Conservation (phyloP, 805 yeast genomes). For the Schwanniomyces occidentalis region DNA sequence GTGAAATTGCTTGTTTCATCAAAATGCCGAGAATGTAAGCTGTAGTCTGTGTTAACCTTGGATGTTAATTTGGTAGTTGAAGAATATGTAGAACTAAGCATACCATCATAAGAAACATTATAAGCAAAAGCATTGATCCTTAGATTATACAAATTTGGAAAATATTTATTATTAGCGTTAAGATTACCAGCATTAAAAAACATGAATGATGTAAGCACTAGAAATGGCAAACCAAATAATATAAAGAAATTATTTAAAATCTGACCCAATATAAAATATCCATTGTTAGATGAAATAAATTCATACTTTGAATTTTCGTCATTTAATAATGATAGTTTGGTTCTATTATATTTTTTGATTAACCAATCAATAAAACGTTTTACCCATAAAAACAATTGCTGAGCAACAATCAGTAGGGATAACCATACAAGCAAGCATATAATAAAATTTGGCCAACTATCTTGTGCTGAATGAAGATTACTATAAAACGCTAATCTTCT, state of each 20-base stretch:
- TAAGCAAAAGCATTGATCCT: constrained; percentile 23
- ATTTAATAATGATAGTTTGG: too few relatives aligned
- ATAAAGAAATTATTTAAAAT: constrained; percentile 30
- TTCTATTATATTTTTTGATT: background rate
- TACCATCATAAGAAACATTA: constrained; percentile 23
- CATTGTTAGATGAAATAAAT: too few relatives aligned
- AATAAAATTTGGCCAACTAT: constrained; percentile 48
- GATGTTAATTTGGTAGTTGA: constrained; percentile 1
- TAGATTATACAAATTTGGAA: constrained; percentile 14
- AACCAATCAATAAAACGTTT: constrained; percentile 11
- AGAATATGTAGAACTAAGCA: constrained; percentile 7
- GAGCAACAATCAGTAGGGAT: constrained; percentile 19
- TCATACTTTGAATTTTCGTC: too few relatives aligned
- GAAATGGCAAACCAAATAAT: constrained; percentile 43
- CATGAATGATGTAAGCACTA: constrained; percentile 39
- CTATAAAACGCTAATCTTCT: constrained; percentile 34
- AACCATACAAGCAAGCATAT: constrained; percentile 30
- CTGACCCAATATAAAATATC: too few relatives aligned
- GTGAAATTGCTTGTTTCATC: too few relatives aligned
- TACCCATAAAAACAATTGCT: constrained; percentile 20
- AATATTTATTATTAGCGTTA: constrained; percentile 11
- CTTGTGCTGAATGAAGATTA: constrained; percentile 19
- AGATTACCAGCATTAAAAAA: constrained; percentile 21
- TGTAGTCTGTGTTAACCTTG: too few relatives aligned
- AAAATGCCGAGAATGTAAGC: too few relatives aligned